Base-by-base conservation (phyloP, 2,329 filamentous ascomycete genomes). In the Colletotrichum kahawae region DNA sequence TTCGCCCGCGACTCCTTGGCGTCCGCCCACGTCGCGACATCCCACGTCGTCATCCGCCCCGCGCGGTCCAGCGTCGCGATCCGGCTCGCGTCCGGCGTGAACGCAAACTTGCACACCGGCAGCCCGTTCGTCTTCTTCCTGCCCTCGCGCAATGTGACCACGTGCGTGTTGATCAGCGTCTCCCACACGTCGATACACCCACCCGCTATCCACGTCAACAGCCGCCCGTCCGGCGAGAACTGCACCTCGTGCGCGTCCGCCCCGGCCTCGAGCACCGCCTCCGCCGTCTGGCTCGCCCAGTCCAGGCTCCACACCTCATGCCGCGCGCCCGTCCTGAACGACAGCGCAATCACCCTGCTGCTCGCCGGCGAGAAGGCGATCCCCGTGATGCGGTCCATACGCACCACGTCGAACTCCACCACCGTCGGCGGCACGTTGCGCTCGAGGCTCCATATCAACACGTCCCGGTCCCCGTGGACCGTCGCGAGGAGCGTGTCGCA, bases 141-240 rank as follows among this genome's bases (percentile, higher is more conserved):
- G 43, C 63, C 31, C 29, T 72, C 69, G 12, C 69, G 69, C 0
- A 72, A 16, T 1, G 63, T 72, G 27, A 48, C 18, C 5, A 72
- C 69, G 21, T 72, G 69, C 29, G 69, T 67, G 69, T 64, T 51
- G 63, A 72, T 63, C 27, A 72, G 7, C 27, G 63, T 72, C 36
- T 75, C 73, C 73, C 69, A 75, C 18, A 68, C 29, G 18, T 72
- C 69, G n/a, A 75, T 24, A 34, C 56, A 34, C 6, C 48, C 70
- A 16, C 33, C 63, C 33, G 73, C 48, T 8, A 75, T 57, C 56
- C 43, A 68, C 13, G 57, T 64, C 1, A 75, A 43, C 8, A 75
- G 21, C 10, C 73, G 31, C 13, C 73, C 73, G 29, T 72, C 69
- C 4, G 69, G 73, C 29, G 69, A 75, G 34, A 64, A 72, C 48